Conservation (phyloP, 2,329 filamentous ascomycete genomes). For the Penicillium sp. region DNA sequence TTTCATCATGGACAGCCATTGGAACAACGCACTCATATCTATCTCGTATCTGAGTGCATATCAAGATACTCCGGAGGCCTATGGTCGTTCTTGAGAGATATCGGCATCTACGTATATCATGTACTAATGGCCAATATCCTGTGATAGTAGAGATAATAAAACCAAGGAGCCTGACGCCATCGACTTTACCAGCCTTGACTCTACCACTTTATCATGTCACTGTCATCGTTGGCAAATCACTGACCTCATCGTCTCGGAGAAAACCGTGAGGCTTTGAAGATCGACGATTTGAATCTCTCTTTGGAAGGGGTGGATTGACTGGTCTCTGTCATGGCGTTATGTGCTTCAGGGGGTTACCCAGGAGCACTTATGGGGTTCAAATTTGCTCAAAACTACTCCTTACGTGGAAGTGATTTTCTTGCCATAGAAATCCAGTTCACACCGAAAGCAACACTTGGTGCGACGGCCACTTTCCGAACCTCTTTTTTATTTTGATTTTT, state of each 20-base stretch:
- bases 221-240: background rate
- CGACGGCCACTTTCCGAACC: background rate
- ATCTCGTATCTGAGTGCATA: background rate
- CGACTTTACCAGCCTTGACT: background rate
- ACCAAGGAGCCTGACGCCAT: conserved; percentile 8
- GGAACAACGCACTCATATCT: background rate
- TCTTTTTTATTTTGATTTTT: background rate
- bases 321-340: conserved; percentile 6
- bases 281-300: too few species aligned
- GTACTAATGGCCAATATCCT: background rate
- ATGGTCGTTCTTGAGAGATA: too few species aligned
- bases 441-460: background rate
- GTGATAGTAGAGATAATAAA: background rate
- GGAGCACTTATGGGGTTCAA: too few species aligned
- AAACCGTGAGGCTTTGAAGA: background rate
- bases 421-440: background rate
- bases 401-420: background rate
- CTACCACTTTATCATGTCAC: background rate
- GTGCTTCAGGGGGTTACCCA: too few species aligned
- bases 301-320: background rate
- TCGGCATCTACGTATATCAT: too few species aligned
- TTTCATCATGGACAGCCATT: background rate
- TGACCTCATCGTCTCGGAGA: conserved; percentile 7
- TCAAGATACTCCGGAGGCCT: too few species aligned
- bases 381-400: too few species aligned